Evolutionary conservation across 371 early-diverging fungal genomes (phyloP), one percentile per base, ranked within the genome.

Genomic region (Lichtheimia corymbifera): DNA sequence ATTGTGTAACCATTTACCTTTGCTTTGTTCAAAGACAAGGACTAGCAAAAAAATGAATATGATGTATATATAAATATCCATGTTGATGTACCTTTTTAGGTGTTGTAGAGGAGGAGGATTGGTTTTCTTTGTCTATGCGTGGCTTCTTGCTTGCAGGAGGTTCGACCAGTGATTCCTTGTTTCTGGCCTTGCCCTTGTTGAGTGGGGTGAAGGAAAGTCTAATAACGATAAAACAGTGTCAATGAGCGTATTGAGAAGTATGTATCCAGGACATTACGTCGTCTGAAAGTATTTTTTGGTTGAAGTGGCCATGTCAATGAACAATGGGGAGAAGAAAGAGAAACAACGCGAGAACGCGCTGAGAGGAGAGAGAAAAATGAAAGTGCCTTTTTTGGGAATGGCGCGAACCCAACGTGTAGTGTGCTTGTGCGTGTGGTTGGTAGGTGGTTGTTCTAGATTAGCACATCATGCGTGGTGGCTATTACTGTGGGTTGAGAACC

Each of bases 111-210:
- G 22, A 22, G 22, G 53, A 30, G 5, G 28, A 14, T 27, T 30
- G 25, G 28, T 52, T 55, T 55, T 55, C 55, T 20, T 40, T 54
- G 30, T 42, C 30, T 5, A n/a, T 41, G 17, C 22, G 55, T 55
- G 41, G 28, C 12, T 30, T 52, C 11, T 52, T 52, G 5, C 27
- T 25, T 28, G 27, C 15, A 14, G 53, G 4, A n/a, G 53, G 6
- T n/a, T 12, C 14, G 15, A 4, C 53, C 17, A 27, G 17, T 15
- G 13, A 27, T 52, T 52, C n/a, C 25, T 52, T 28, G 53, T 9
- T 30, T 9, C 35, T 35, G 6, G 11, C 35, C 11, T 35, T 35
- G 35, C 35, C 35, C 11, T 35, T 35, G 11, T 35, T 35, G 9
- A 35, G 6, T 35, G 35, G 35, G 11, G 35, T 35, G 35, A 35